Conservation (phyloP, 2,329 filamentous ascomycete species). For the Rhinocladiella mackenziei region DNA sequence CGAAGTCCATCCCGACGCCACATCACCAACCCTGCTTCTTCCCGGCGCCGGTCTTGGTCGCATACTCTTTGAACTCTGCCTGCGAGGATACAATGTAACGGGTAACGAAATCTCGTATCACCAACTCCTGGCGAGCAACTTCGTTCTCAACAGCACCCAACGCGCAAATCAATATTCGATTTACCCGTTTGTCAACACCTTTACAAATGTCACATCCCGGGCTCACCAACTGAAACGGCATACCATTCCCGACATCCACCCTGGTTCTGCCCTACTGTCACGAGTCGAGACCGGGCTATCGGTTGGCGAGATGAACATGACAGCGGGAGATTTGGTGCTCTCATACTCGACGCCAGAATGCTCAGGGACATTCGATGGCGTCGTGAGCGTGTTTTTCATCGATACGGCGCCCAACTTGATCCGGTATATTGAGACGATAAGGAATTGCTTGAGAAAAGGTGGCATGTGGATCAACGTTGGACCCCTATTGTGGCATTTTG, state of each 20-base stretch:
- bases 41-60: conserved; percentile 87
- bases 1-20: conserved; percentile 24
- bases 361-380: conserved; percentile 66
- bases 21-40: conserved; percentile 66
- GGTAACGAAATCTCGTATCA: conserved; percentile 98
- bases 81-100: conserved; percentile 68
- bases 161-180: conserved; percentile 63
- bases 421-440: conserved; percentile 80
- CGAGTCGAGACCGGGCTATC: conserved; percentile 29
- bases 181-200: conserved; percentile 80
- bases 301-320: conserved; percentile 80
- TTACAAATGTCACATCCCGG: conserved; percentile 77
- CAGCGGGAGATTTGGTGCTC: conserved; percentile 87
- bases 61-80: conserved; percentile 81
- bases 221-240: conserved; percentile 71
- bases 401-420: conserved; percentile 94
- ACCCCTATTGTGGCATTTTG: conserved; percentile 92
- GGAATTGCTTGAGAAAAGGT: conserved; percentile 68
- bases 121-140: conserved; percentile 79
- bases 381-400: conserved; percentile 90
- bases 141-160: conserved; percentile 52
- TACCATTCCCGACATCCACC: conserved; percentile 75
- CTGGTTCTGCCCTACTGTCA: conserved; percentile 52
- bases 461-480: conserved; percentile 88
- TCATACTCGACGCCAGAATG: conserved; percentile 65